Base-by-base conservation (phyloP, 2,329 filamentous ascomycete species). In the Pestalotiopsis sp. region DNA sequence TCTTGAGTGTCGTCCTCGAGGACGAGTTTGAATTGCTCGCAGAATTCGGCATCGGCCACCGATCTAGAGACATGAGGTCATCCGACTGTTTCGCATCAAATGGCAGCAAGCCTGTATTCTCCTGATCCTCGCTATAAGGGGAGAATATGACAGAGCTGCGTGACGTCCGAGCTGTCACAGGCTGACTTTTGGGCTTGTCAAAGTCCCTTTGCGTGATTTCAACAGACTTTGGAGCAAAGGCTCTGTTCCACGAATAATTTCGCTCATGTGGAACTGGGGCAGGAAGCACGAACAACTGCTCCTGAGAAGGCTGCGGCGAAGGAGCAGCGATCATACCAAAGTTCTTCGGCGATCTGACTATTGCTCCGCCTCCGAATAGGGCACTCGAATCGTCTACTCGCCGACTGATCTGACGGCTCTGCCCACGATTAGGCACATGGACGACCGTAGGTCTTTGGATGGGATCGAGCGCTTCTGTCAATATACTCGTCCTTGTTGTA, bases 341-440 rank as follows among this genome's bases (percentile, higher is more conserved):
- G 38, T 75, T 74, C 11, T 73, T 73, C 20, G 71, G 73, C 23
- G 76, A 77, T 60, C 69, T 73, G 4, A 70, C 74, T 25, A 73
- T 56, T 2, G 73, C 72, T 4, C 75, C 71, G 4, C 75, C 74
- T 11, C 74, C 68, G 57, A 78, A 78, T 20, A 78, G 71, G 14
- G 75, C 71, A 27, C 74, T 71, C 3, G 75, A 71, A 12, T 70
- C 75, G 39, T 71, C 66, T n/a, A 71, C 68, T 36, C 76, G 71
- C 58, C 77, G 71, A 59, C 75, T 77, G 62, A 76, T 62, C 56
- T 73, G 75, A 23, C 76, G 75, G 36, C 36, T 69, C 64, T 78
- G 76, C n/a, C 74, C 75, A 45, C 74, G 71, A 59, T 76, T 77
- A 4, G 77, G 74, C 70, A 79, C 77, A 66, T 78, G 76, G 66